Conservation (phyloP, 2,329 filamentous ascomycete genomes). For the Fusarium sp. region DNA sequence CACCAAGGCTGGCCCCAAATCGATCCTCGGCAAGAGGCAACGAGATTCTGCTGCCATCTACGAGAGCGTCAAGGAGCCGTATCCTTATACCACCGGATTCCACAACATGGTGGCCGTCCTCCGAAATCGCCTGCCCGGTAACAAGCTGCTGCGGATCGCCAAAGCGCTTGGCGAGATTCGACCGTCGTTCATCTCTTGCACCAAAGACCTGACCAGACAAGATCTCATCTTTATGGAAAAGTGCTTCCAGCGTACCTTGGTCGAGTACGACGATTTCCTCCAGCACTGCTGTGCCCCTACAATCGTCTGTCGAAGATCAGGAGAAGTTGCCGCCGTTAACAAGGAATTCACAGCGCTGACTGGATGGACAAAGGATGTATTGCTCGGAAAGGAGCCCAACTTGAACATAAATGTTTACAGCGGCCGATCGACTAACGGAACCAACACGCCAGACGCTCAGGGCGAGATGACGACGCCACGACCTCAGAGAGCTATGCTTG, state of each 20-base stretch:
- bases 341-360: conserved; percentile 97
- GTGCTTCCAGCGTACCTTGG: conserved; percentile 89
- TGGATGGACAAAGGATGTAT: conserved; percentile 88
- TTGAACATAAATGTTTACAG: conserved; percentile 75
- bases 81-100: conserved; percentile 88
- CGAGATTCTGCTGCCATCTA: conserved; percentile 87
- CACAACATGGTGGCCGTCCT: conserved; percentile 85
- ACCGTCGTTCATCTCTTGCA: conserved; percentile 91
- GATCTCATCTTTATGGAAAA: conserved; percentile 98
- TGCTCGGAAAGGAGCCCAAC: conserved; percentile 87
- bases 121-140: conserved; percentile 76
- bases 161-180: conserved; percentile 88
- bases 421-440: conserved; percentile 52
- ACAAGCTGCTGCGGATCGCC: conserved; percentile 81
- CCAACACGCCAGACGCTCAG: conserved; percentile 49
- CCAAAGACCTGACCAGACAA: conserved; percentile 83
- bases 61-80: conserved; percentile 86
- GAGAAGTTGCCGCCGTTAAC: conserved; percentile 92
- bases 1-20: conserved; percentile 54
- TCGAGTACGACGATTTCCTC: conserved; percentile 93
- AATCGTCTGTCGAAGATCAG: conserved; percentile 88
- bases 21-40: conserved; percentile 64
- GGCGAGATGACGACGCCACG: conserved; percentile 61
- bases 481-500: conserved; percentile 55
- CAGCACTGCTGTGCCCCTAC: conserved; percentile 88